phyloP scores from a whole-genome alignment of 208 protist genomes.

The Leptomonas pyrrhocoris region DNA sequence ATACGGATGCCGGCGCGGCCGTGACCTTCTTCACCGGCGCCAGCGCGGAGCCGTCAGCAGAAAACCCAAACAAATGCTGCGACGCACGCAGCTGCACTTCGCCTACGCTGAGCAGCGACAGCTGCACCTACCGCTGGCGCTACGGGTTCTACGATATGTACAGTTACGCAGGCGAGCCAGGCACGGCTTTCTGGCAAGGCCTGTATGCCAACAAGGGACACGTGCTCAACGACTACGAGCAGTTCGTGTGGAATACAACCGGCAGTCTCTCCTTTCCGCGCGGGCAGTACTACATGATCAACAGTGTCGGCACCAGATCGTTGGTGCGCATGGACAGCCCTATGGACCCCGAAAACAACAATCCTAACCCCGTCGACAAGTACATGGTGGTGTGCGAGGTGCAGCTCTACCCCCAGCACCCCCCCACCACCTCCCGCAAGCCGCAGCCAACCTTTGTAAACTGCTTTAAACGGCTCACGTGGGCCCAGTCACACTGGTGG shows the following conservation, averaged over 20 bases:
- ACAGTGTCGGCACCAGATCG: conserved; percentile 3
- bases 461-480: conserved; percentile 52
- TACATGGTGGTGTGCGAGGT: conserved; percentile 42
- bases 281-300: conserved; percentile 41
- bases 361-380: conserved; percentile 28
- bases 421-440: conserved; percentile 22
- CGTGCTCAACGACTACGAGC: conserved; percentile 37
- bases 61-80: conserved; percentile 18
- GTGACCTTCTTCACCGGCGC: conserved; percentile 36
- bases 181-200: conserved; percentile 48
- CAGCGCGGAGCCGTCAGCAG: conserved; percentile 27
- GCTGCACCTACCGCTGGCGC: conserved; percentile 56
- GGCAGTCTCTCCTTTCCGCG: conserved; percentile 26
- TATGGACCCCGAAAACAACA: conserved; percentile 19
- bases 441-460: conserved; percentile 44
- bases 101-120: conserved; percentile 22
- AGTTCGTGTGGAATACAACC: conserved; percentile 29
- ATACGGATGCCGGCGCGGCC: conserved; percentile 4
- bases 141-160: conserved; percentile 52
- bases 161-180: conserved; percentile 41
- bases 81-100: neutral
- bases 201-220: conserved; percentile 27
- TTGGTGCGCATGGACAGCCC: conserved; percentile 32
- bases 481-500: conserved; percentile 56
- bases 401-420: conserved; percentile 34